Evolutionary conservation across 2,329 filamentous ascomycete genomes (phyloP), one percentile per base, ranked within the genome.

Genomic region (Xylaria sp.): DNA sequence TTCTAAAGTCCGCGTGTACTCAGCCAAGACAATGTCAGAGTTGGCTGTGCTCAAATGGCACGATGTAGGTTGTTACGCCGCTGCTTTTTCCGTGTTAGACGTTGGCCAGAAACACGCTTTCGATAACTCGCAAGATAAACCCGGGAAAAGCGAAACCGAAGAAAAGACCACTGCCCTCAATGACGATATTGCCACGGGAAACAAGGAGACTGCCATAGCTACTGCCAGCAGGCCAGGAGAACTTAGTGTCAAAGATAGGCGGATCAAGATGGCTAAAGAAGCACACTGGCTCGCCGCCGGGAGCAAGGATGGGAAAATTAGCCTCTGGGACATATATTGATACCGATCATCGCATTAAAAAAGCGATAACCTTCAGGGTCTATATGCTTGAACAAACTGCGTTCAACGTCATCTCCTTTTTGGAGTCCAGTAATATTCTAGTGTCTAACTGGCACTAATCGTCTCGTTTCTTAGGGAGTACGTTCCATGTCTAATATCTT

Each of bases 31-130:
- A 0, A 86, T 98, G 84, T 92, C 91, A 76, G 94, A 98, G 79
- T 80, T 98, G 11, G 96, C 95, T 0, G 93, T 97, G 63, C 82
- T 98, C 71, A 97, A 97, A 80, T 98, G 95, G 95, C 96, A 98
- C 80, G 90, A 91, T 73, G 91, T 92, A 38, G 94, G 94, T 0
- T 94, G 93, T 72, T 97, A 96, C 81, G 88, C 93, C 3, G 86
- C 93, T 20, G 90, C 89, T 0, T 97, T 98, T 82, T 90, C 88
- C 0, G 75, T 80, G 28, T 73, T 88, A n/a, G 38, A 56, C 6
- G 44, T 60, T 26, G 59, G 17, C 26, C 33, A 68, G 40, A 66
- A 68, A 48, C 28, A 42, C 42, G 58, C n/a, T 23, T 71, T 64
- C 7, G 38, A 36, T n/a, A 65, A 38, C 3, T 15, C 58, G n/a